These are phyloP conservation scores for Rhodosporidiobolus odoratus DNA, from an alignment of 768 basidiomycete genomes.

Conservation along the genomic window DNA sequence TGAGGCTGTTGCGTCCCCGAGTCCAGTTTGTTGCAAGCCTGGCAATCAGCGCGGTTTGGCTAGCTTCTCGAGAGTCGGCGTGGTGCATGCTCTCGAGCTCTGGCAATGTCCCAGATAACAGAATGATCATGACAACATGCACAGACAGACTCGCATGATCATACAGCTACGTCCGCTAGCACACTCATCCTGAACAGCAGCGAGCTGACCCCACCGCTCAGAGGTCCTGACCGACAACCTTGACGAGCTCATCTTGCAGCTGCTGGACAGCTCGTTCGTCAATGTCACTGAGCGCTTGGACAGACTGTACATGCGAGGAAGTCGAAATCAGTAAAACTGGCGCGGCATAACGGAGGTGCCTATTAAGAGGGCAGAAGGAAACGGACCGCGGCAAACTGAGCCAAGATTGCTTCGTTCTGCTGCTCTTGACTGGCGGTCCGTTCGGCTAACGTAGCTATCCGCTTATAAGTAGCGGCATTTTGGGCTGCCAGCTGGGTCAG, in stretches of 20 bases:
- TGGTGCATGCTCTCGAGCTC: too few species aligned
- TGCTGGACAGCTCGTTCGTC: neutral
- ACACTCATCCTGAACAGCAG: too few species aligned
- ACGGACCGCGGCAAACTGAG: slow-evolving; percentile 9
- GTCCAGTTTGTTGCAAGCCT: too few species aligned
- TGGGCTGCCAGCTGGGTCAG: slow-evolving; percentile 7
- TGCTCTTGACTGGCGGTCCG: neutral
- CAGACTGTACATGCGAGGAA: neutral
- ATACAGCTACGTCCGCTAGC: too few species aligned
- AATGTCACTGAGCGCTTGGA: slow-evolving; percentile 1
- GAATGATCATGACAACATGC: too few species aligned
- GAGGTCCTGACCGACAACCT: slow-evolving; percentile 10
- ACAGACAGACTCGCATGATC: too few species aligned
- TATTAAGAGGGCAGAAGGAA: neutral
- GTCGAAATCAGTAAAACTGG: neutral
- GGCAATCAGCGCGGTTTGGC: too few species aligned
- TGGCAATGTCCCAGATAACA: too few species aligned
- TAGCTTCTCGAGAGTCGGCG: too few species aligned
- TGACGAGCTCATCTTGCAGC: slow-evolving; percentile 16
- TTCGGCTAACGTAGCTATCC: neutral
- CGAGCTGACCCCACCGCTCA: too few species aligned
- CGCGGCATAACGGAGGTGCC: neutral
- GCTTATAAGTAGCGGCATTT: slow-evolving; percentile 2
- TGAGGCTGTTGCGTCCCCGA: too few species aligned
- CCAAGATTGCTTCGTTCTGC: slow-evolving; percentile 27